Evolutionary conservation across 148 eudicot genomes (phyloP), one percentile per base, ranked within the genome.

Genomic region (Chenopodium formosanum): DNA sequence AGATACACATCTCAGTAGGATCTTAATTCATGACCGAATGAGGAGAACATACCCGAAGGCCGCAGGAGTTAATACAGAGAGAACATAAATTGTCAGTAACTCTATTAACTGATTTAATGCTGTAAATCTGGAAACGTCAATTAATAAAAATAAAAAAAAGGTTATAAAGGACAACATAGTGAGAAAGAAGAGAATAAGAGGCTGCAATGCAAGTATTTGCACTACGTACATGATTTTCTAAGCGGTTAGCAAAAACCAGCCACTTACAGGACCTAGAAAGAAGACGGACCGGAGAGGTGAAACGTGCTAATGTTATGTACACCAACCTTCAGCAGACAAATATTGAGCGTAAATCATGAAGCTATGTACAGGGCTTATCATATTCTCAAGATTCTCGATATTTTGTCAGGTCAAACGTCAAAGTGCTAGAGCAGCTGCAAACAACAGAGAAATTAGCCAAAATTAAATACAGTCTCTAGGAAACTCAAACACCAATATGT

Each of bases 391-490:
- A 89, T 78, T 96, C 99, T n/a, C 92, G 91, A 82, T 90, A 91
- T 85, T 91, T 91, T 32, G 98, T 92, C 86, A 96, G 82, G 90
- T 96, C 94, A 56, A 94, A 96, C 46, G 99, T 94, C 93, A 96
- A 81, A 14, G 97, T 92, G 76, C 94, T 90, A 34, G 99, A 96
- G 88, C 98, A 96, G 85, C 99, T 96, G 98, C 80, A 71, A 79
- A 69, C 75, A 34, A 29, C 72, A 34, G 47, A 80, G 23, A 48
- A 78, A 73, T 53, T 53, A 79, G 66, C 64, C 77, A 78, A 70
- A 11, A 34, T 65, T 63, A 40, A 23, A 46, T 37, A 31, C 19
- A 48, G 5, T 64, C 29, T 69, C 16, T 2, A 13, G 68, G 16
- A 37, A 62, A 53, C 29, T 52, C 44, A 7, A 7, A 50, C 0